Percentiles rank a stretch among this genome's conserved stretches.
Conservation (phyloP, 495 filamentous ascomycete genomes). For the Talaromyces nanjingensis region DNA sequence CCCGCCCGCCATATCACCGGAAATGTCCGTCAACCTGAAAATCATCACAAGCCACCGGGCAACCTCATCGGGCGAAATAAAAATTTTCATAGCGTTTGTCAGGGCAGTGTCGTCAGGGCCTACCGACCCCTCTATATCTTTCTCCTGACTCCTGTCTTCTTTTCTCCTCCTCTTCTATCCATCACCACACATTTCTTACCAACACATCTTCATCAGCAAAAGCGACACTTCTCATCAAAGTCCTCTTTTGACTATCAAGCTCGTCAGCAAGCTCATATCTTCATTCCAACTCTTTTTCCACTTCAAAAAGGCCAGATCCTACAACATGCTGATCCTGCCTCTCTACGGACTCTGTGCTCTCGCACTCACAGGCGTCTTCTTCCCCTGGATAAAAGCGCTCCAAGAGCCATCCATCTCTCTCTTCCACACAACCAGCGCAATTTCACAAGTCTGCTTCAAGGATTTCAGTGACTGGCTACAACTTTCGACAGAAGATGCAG, state of each 20-base stretch:
- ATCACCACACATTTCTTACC: constrained; percentile 2
- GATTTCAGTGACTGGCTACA: not conserved
- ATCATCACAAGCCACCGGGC: not conserved
- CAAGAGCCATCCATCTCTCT: not conserved
- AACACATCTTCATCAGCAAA: not conserved
- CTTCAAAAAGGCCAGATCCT: not conserved
- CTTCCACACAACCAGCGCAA: not conserved
- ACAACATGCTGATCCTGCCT: not conserved
- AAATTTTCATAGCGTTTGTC: not conserved
- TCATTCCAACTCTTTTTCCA: not conserved
- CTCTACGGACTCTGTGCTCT: not conserved
- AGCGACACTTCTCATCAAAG: not conserved
- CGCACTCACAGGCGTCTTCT: constrained; percentile 11
- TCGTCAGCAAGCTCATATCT: not conserved
- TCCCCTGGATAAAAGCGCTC: not conserved
- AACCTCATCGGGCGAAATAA: not conserved
- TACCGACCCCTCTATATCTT: not conserved
- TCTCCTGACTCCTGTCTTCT: constrained; percentile 9
- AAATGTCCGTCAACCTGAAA: not conserved
- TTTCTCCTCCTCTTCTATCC: constrained; percentile 8
- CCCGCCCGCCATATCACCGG: not conserved
- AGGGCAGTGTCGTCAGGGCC: not conserved
- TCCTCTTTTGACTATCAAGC: not conserved
- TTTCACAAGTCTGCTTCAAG: not conserved
- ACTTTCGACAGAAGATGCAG: not conserved